Conservation (phyloP, 148 eudicot species). For the Tetragonia tetragonoides region DNA sequence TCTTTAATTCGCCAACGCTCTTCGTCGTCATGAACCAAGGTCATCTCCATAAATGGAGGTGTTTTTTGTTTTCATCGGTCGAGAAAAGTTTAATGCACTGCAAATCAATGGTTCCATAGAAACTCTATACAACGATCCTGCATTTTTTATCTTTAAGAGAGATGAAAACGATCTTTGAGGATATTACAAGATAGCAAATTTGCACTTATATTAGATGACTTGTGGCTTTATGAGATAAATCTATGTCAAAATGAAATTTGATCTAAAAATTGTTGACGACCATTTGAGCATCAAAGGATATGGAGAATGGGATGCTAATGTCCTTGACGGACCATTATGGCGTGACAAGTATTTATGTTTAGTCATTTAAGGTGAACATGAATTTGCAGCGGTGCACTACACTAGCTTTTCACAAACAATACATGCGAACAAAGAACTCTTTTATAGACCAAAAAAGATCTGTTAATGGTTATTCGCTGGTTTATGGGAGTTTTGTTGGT, state of each 20-base stretch:
- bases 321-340: neutral
- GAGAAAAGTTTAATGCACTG: neutral
- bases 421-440: neutral
- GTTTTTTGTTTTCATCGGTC: constrained; percentile 3
- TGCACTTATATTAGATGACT: neutral
- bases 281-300: neutral
- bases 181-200: neutral
- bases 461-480: neutral
- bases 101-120: constrained; percentile 14
- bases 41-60: constrained; percentile 11
- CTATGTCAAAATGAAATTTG: neutral
- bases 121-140: neutral
- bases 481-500: neutral
- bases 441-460: neutral
- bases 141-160: neutral
- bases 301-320: neutral
- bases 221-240: constrained; percentile 2
- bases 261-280: neutral
- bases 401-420: neutral
- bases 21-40: constrained; percentile 8
- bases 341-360: constrained; percentile 6
- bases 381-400: neutral
- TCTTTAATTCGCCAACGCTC: neutral
- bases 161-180: neutral
- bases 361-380: neutral